These are phyloP conservation scores for Xylaria acuta DNA, from an alignment of 495 filamentous ascomycete species.

Conservation along the genomic window DNA sequence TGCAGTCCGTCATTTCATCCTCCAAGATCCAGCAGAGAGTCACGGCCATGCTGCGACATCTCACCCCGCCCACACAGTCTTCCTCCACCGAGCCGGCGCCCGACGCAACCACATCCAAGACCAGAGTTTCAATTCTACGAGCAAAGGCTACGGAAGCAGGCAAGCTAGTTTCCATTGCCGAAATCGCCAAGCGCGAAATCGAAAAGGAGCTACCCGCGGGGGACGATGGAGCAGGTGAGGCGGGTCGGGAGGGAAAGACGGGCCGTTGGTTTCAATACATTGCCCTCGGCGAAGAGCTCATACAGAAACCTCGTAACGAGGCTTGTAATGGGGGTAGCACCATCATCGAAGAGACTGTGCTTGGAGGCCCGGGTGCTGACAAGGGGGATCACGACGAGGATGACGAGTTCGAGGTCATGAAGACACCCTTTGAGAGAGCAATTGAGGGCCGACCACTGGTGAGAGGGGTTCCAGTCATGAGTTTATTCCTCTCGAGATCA, in stretches of 20 bases:
- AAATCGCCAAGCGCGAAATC: constrained; percentile 68
- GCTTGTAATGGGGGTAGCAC: constrained; percentile 35
- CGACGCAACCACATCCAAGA: constrained; percentile 35
- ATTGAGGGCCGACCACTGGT: constrained; percentile 40
- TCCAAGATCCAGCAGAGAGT: constrained; percentile 63
- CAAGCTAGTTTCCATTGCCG: constrained; percentile 69
- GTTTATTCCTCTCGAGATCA: constrained; percentile 64
- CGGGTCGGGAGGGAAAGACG: neutral
- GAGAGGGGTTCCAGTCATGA: constrained; percentile 55
- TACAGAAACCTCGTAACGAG: constrained; percentile 30
- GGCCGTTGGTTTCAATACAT: constrained; percentile 68
- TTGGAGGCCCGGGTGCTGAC: constrained; percentile 34
- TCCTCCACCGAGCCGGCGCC: constrained; percentile 36
- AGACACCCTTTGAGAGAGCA: constrained; percentile 53
- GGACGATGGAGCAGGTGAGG: neutral
- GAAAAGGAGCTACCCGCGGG: constrained; percentile 39
- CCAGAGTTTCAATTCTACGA: constrained; percentile 46
- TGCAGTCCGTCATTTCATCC: constrained; percentile 59
- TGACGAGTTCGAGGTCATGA: constrained; percentile 64
- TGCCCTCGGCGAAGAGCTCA: constrained; percentile 41
- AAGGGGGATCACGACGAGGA: constrained; percentile 39
- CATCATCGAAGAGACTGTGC: constrained; percentile 48
- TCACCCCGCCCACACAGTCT: constrained; percentile 33
- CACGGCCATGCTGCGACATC: constrained; percentile 47
- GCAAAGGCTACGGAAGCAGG: constrained; percentile 57